These are phyloP conservation scores for Malassezia furfur DNA, from an alignment of 1,284 basidiomycete genomes.

Conservation along the genomic window DNA sequence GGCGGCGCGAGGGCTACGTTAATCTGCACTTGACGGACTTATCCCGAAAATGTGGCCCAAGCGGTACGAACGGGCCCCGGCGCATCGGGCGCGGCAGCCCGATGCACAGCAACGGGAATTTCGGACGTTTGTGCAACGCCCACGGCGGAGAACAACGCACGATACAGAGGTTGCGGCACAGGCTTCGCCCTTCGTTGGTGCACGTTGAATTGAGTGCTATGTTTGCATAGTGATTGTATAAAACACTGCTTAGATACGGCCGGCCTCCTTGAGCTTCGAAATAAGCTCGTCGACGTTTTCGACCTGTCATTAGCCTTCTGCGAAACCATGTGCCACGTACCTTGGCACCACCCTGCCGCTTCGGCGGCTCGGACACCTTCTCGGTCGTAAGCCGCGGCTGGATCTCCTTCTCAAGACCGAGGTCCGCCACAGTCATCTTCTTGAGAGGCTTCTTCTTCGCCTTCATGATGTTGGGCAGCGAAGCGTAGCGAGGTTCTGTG, in stretches of 20 bases:
- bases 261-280: slow-evolving; percentile 79
- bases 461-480: slow-evolving; percentile 50
- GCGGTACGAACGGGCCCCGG: background rate
- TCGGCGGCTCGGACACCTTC: slow-evolving; percentile 82
- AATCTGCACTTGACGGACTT: background rate
- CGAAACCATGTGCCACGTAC: slow-evolving; percentile 50
- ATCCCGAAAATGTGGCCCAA: background rate
- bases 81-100: too few species aligned
- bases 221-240: background rate
- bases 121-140: too few species aligned
- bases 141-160: too few species aligned
- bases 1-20: too few species aligned
- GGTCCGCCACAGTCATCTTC: slow-evolving; percentile 68
- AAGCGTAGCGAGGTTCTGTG: slow-evolving; percentile 46
- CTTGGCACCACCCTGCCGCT: slow-evolving; percentile 83
- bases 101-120: too few species aligned
- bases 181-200: too few species aligned
- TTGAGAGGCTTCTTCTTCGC: slow-evolving; percentile 97
- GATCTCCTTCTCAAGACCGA: slow-evolving; percentile 66
- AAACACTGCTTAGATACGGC: slow-evolving; percentile 54
- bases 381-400: slow-evolving; percentile 71
- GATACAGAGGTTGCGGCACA: background rate
- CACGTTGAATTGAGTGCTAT: background rate
- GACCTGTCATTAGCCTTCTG: slow-evolving; percentile 52
- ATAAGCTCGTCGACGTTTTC: slow-evolving; percentile 81